Evolutionary conservation across 116 monocot genomes (phyloP), one percentile per base, ranked within the genome.

Genomic region (Posidonia oceanica): DNA sequence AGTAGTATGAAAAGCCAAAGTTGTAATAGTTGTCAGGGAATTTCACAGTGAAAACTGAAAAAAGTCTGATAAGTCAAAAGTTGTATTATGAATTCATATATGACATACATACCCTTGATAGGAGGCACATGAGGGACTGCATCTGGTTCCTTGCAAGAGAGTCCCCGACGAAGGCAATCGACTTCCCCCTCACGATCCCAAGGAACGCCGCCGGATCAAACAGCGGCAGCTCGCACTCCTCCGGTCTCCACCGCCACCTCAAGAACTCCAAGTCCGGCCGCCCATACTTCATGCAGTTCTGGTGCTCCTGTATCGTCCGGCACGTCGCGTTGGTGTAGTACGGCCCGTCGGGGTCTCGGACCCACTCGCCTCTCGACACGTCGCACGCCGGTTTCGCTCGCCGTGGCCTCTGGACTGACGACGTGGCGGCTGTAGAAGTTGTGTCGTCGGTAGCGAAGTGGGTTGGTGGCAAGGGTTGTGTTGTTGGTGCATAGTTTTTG

Each of bases 211-310:
- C 64, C 44, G 81, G 78, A 41, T 69, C 64, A 74, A 87, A 61
- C 20, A 42, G 42, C 39, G 81, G 83, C 44, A 82, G 68, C 68
- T 76, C 72, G 57, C 77, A 87, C 40, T 39, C 67, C n/a, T 61
- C 52, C 20, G 74, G 84, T 61, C 69, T 87, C 81, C 84, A 84
- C 53, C 76, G 62, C 87, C 87, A 87, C 18, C 65, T 70, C 63
- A 79, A 17, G 71, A 76, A 87, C 36, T 81, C 84, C 3, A 39
- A 36, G 52, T 79, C 74, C 8, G 73, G 80, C 41, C 80, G 36
- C 5, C 80, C 80, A 20, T 61, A 72, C 68, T 68, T 70, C 76
- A 74, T 20, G 61, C 77, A 75, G 36, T 57, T 54, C 71, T 81
- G 76, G 61, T 80, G 63, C 37, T 76, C 70, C 39, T 83, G 81